Evolutionary conservation across 495 filamentous ascomycete species (phyloP), one percentile per base, ranked within the genome.

Genomic region (Xylaria longipes): DNA sequence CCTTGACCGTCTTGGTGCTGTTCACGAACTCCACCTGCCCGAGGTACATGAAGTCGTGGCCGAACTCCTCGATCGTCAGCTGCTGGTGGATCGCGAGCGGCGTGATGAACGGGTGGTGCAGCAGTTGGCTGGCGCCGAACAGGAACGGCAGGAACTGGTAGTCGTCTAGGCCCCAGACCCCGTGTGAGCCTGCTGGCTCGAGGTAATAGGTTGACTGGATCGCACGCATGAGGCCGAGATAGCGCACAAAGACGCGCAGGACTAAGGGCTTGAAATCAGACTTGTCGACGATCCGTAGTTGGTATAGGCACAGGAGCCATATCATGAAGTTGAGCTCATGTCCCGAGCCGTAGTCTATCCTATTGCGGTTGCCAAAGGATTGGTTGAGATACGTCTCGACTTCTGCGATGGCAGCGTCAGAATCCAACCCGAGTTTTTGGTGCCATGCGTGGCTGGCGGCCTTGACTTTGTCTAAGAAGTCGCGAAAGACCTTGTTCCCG

Each of bases 101-200:
- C 0, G 94, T 95, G 56, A 99, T 90, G 79, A 92, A 95, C 0
- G 91, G 89, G 78, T 99, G 96, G 66, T 91, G 88, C 5, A 96
- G 85, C 31, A 99, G 88, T 81, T 99, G 96, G 35, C 92, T 90
- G 46, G 95, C 92, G 35, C 96, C 97, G 75, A 98, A 94, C 4
- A 98, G 89, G 78, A 98, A 99, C 0, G 97, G 97, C 15, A 97
- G 84, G 83, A 98, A 99, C 73, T 97, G 95, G 86, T 98, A 97
- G 80, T 99, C 96, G 76, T 99, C 96, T 25, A 99, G 86, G 5
- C 96, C 96, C 96, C 96, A 99, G 37, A 99, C 96, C 20, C 95
- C 95, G 76, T 97, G 94, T 7, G 94, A 96, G 27, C 94, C 95
- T 0, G 96, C 96, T 7, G 96, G 96, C 76, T 99, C 96, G 57